Conservation (phyloP, 345 rosid species). For the Eucalyptus tenuipes region DNA sequence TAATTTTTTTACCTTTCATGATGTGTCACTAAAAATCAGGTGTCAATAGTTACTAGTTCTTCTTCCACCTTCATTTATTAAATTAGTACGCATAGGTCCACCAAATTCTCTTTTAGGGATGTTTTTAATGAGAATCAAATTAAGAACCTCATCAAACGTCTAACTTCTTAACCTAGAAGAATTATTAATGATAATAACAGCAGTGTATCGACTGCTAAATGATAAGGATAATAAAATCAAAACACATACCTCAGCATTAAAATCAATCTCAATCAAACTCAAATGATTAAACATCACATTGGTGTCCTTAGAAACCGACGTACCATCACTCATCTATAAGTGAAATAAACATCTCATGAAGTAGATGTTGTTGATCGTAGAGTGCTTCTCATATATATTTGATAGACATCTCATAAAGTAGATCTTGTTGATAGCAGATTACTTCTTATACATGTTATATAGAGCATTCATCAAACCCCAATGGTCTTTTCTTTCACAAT, state of each 20-base stretch:
- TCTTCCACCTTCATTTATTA: not conserved
- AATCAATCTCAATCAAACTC: not conserved
- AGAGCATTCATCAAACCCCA: not conserved
- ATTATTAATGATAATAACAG: no score
- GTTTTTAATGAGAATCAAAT: no score
- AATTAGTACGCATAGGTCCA: not conserved
- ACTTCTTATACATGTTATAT: not conserved
- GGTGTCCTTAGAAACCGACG: not conserved
- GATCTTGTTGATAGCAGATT: not conserved
- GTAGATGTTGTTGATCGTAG: no score
- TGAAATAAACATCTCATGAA: not conserved
- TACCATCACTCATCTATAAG: not conserved
- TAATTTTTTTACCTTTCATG: no score
- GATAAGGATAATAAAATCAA: not conserved
- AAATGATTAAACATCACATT: not conserved
- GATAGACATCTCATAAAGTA: no score
- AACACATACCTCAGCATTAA: not conserved
- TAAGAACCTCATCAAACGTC: not conserved
- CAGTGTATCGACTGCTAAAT: not conserved
- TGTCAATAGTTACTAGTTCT: no score
- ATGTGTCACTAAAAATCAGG: no score
- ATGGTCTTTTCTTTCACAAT: not conserved
- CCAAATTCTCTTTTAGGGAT: not conserved
- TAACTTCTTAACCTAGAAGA: not conserved
- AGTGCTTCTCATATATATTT: no score